Evolutionary conservation across 208 protist genomes (phyloP).

Genomic region (Crithidia thermophila): DNA sequence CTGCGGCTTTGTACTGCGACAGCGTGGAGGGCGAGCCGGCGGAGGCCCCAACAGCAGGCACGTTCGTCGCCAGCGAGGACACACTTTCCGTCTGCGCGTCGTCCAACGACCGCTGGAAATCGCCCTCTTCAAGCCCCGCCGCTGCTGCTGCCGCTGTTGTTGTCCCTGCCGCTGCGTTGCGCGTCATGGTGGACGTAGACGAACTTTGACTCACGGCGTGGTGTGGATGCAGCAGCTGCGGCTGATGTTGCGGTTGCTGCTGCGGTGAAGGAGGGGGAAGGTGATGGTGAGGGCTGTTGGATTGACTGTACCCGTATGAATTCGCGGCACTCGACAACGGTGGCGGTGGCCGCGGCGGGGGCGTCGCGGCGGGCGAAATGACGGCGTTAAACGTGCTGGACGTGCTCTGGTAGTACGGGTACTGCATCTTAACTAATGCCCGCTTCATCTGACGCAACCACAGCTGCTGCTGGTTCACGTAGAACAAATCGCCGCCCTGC

Average conservation of each 20-base stretch:
- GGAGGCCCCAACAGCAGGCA: too few relatives aligned
- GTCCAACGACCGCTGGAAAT: too few relatives aligned
- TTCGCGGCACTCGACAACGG: too few relatives aligned
- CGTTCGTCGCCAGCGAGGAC: too few relatives aligned
- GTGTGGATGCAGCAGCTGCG: too few relatives aligned
- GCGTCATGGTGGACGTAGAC: neutral
- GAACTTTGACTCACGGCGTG: too few relatives aligned
- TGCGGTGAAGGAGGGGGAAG: too few relatives aligned
- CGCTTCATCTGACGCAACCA: conserved; percentile 71
- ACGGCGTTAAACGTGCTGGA: conserved; percentile 18
- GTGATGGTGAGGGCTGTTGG: neutral
- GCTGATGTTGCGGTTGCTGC: too few relatives aligned
- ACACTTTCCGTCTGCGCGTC: too few relatives aligned
- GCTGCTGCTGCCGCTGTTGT: neutral
- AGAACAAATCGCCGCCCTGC: conserved; percentile 85
- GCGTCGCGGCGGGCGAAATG: neutral
- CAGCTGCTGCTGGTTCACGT: conserved; percentile 60
- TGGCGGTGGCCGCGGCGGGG: neutral
- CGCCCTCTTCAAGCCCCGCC: too few relatives aligned
- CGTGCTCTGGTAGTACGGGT: conserved; percentile 57
- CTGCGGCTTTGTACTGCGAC: too few relatives aligned
- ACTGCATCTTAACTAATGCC: conserved; percentile 43
- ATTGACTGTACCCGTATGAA: neutral
- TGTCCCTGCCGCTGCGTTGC: neutral
- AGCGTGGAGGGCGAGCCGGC: too few relatives aligned